phyloP scores from a whole-genome alignment of 192 early-diverging fungal genomes.

The Coemansia sp. region DNA sequence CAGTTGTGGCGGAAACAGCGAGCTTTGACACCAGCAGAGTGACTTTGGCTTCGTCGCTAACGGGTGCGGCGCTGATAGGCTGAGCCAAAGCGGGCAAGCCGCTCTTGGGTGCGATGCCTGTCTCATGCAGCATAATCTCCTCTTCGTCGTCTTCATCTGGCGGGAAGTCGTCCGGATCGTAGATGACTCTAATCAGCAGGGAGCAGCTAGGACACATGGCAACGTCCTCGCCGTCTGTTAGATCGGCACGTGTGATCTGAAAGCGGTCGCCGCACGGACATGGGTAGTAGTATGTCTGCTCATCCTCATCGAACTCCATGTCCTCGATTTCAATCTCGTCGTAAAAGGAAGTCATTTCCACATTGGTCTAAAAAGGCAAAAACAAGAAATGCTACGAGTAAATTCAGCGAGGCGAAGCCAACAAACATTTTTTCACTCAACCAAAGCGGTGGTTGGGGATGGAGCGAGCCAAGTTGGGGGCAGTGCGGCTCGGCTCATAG shows the following conservation, averaged over 20 bases:
- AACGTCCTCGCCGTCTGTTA: slow-evolving; percentile 83
- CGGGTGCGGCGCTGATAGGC: background rate
- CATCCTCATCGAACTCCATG: slow-evolving; percentile 91
- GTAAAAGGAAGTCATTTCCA: slow-evolving; percentile 56
- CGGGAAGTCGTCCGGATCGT: slow-evolving; percentile 67
- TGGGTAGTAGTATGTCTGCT: slow-evolving; percentile 83
- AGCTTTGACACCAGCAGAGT: background rate
- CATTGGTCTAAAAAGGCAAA: background rate
- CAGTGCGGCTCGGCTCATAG: too few relatives aligned
- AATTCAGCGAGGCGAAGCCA: background rate
- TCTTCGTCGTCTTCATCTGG: slow-evolving; percentile 32
- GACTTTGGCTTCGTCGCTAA: background rate
- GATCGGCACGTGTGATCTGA: slow-evolving; percentile 78
- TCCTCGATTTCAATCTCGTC: slow-evolving; percentile 84
- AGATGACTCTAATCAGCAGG: slow-evolving; percentile 88
- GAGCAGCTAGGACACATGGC: slow-evolving; percentile 94
- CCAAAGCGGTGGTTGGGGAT: background rate
- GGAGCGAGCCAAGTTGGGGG: background rate
- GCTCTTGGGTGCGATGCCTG: slow-evolving; percentile 10
- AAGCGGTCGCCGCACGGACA: slow-evolving; percentile 98
- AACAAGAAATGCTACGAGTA: background rate
- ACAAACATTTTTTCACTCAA: background rate
- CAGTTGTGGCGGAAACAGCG: background rate
- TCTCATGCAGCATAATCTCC: slow-evolving; percentile 20
- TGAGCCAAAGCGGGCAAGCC: background rate